Evolutionary conservation across 2,329 filamentous ascomycete species (phyloP).

Genomic region (Exserohilum turcica): DNA sequence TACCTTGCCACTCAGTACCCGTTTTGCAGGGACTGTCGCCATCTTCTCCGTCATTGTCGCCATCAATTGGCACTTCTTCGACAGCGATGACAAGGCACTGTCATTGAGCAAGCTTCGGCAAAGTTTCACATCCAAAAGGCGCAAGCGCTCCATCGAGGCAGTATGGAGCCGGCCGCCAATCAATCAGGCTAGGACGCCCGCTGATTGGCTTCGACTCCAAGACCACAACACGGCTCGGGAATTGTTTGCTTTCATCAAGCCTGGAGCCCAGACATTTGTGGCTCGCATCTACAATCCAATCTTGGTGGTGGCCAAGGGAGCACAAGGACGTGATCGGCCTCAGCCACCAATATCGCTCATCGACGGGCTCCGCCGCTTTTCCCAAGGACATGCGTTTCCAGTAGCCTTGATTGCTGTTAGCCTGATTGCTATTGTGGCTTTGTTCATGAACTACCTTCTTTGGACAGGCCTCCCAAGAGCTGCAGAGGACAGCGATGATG

Average conservation of each 20-base stretch:
- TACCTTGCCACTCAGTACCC: constrained; percentile 70
- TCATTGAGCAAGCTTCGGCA: constrained; percentile 31
- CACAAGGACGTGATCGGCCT: constrained; percentile 65
- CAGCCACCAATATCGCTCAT: constrained; percentile 57
- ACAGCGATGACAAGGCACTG: constrained; percentile 55
- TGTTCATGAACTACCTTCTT: constrained; percentile 76
- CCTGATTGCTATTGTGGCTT: constrained; percentile 66
- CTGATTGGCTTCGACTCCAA: constrained; percentile 76
- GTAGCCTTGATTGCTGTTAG: constrained; percentile 69
- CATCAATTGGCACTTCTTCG: constrained; percentile 79
- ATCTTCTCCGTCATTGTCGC: constrained; percentile 74
- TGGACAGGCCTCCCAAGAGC: constrained; percentile 63
- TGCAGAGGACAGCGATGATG: constrained; percentile 54
- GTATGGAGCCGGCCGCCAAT: constrained; percentile 59
- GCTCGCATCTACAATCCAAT: constrained; percentile 76
- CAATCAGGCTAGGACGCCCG: constrained; percentile 76
- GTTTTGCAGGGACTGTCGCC: constrained; percentile 75
- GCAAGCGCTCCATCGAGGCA: constrained; percentile 18
- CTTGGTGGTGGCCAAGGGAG: constrained; percentile 71
- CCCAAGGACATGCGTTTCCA: constrained; percentile 70
- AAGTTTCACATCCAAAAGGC: constrained; percentile 30
- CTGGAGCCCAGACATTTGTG: constrained; percentile 71
- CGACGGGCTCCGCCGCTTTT: constrained; percentile 55
- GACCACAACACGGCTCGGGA: constrained; percentile 79
- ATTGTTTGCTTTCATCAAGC: constrained; percentile 76